Base-by-base conservation (phyloP, 2,329 filamentous ascomycete genomes). In the Colletotrichum destructivum region DNA sequence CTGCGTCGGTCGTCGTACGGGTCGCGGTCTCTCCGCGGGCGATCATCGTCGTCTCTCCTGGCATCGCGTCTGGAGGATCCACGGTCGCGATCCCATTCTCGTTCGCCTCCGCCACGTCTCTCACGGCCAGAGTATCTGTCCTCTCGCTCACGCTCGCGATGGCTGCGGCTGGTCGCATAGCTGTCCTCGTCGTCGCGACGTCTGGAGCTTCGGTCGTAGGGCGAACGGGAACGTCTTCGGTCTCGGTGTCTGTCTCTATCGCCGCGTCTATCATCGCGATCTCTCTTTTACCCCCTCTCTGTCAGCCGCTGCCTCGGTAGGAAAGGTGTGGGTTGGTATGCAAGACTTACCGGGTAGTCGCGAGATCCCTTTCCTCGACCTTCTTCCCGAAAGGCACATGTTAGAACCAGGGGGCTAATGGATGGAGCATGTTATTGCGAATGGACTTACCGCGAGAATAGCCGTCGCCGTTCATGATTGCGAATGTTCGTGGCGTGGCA, bases 111-210 rank as follows among this genome's bases (percentile, higher is more conserved):
- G 12, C 56, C 64, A 16, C 56, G 56, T 26, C 90, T 85, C 70
- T 91, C 89, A 74, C 93, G 89, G 44, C 92, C 92, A 47, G 90
- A 90, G 80, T 98, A 98, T 79, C 95, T 90, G 77, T 98, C 96
- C 83, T 98, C 96, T 73, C 96, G 93, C 84, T 98, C 96, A 74
- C 96, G 89, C 81, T 97, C 96, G 80, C 96, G 91, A 82, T 98
- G 97, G 84, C 92, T 95, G 76, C 96, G 93, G 83, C 95, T 98
- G 7, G 94, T 95, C 23, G 95, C 97, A 84, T 98, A 98, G 68
- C 93, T 91, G 82, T 98, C 95, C 70, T 90, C 88, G 81, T 89
- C 90, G 62, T 96, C 93, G 76, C 93, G 93, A 76, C 94, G 91
- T 69, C 92, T 89, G 75, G 90, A 86, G 78, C 89, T 78, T 71